Base-by-base conservation (phyloP, 2,329 filamentous ascomycete species). In the Ceratocystis papillata region DNA sequence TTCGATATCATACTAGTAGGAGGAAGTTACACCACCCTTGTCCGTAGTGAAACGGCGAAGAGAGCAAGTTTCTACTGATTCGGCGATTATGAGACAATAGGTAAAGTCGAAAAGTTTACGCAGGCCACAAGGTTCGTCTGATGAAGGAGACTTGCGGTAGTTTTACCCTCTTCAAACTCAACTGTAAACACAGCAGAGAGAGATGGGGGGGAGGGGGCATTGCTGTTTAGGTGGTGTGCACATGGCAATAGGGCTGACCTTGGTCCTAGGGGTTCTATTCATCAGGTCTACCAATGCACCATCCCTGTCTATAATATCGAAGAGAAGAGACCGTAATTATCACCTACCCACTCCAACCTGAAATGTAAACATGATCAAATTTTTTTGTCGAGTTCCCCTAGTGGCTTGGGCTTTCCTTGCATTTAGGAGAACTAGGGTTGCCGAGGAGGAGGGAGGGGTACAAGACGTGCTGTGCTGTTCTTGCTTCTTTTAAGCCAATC, bases 361-460 rank as follows among this genome's bases (percentile, higher is more conserved):
- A 64, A 64, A 41, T 64, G 62, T 53, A 64, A 64, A 64, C 62
- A 20, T 64, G 62, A 28, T 37, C 22, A 15, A 20, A 53, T 17
- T 15, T 20, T 10, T 5, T 5, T 28, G 6, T 12, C 33, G 8
- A 37, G 1, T 37, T 17, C 46, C 62, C 62, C 62, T 64, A 20
- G 46, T 30, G 44, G 30, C 53, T 37, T 53, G 8, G 20, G 25
- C 37, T n/a, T 48, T 48, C 28, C 28, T 22, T 50, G 8, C 17
- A 48, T 37, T n/a, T 3, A 10, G 2, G 12, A 37, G 5, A 22
- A 15, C 17, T 22, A 64, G 4, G 10, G 15, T 20, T 53, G 12
- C 8, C 33, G 7, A 37, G 33, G 33, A 37, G 33, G 33, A 10
- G 33, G 8, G 33, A 37, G 33, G 10, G 8, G 33, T 37, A 37